These are phyloP conservation scores for Rhizoclosmatium globosum DNA, from an alignment of 192 early-diverging fungal species.

Conservation along the genomic window DNA sequence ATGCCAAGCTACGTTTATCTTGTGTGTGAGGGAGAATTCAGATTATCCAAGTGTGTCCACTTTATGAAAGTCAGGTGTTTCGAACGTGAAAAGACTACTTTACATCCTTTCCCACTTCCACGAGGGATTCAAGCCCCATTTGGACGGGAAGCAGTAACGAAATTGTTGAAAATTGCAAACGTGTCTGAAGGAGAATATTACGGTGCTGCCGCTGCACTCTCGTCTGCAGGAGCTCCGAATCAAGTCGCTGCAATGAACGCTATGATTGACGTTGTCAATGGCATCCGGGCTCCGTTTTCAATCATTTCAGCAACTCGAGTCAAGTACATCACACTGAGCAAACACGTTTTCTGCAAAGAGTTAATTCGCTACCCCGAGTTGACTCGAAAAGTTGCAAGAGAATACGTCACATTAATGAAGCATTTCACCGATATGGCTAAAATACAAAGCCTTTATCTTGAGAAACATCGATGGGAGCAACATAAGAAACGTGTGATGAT, in stretches of 20 bases:
- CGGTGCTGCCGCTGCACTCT: constrained; percentile 1
- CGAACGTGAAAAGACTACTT: not conserved
- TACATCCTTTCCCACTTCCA: constrained; percentile 13
- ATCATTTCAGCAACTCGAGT: not conserved
- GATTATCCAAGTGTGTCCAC: constrained; percentile 1
- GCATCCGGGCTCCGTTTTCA: not conserved
- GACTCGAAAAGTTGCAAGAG: not conserved
- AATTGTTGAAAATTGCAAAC: not conserved
- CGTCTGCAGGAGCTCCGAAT: constrained; percentile 14
- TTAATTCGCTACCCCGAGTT: constrained; percentile 1
- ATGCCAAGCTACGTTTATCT: not conserved
- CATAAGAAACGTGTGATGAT: too few species aligned
- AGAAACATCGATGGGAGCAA: too few species aligned
- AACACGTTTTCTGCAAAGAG: constrained; percentile 5
- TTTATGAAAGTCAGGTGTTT: constrained; percentile 5
- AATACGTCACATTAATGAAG: too few species aligned
- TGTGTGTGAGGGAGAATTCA: constrained; percentile 17
- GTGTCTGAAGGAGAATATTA: constrained; percentile 2
- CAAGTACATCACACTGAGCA: constrained; percentile 20
- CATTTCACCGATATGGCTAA: too few species aligned
- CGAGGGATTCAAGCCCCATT: not conserved
- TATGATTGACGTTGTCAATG: constrained; percentile 3
- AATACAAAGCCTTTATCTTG: too few species aligned
- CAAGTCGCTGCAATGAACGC: constrained; percentile 15
- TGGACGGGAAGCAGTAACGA: not conserved